Evolutionary conservation across 2,329 filamentous ascomycete genomes (phyloP).

Genomic region (Talaromyces sp.): DNA sequence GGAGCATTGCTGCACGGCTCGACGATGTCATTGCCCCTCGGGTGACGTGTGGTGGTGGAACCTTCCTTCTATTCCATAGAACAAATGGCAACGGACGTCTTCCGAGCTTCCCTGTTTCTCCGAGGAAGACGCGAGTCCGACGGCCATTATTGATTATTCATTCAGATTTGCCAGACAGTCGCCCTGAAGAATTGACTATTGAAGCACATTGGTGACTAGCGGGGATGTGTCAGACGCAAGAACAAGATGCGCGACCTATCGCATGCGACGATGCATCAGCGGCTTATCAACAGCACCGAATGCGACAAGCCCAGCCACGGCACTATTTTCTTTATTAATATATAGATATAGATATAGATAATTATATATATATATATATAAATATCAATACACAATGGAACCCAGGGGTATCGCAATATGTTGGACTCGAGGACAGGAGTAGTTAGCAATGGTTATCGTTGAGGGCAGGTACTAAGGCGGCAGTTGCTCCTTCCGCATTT

Average conservation of each 20-base stretch:
- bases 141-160: too few species aligned
- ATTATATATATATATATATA: too few species aligned
- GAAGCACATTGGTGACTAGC: background rate
- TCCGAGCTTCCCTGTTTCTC: constrained; percentile 9
- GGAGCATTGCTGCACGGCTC: background rate
- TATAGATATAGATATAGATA: too few species aligned
- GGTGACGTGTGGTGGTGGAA: constrained; percentile 3
- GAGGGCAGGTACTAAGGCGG: background rate
- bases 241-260: background rate
- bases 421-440: too few species aligned
- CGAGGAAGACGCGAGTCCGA: background rate
- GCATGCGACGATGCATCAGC: background rate
- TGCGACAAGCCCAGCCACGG: background rate
- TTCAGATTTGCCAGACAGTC: too few species aligned
- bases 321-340: background rate
- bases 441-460: background rate
- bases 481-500: background rate
- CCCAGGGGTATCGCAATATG: background rate
- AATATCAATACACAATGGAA: background rate
- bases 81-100: background rate
- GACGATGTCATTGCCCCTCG: constrained; percentile 15
- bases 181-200: background rate
- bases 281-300: background rate
- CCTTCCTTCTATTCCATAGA: background rate
- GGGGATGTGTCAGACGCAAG: background rate